Percentiles rank a stretch among this genome's conserved stretches.
phyloP scores from a whole-genome alignment of 495 filamentous ascomycete genomes.

The Thermochaetoides thermophila region DNA sequence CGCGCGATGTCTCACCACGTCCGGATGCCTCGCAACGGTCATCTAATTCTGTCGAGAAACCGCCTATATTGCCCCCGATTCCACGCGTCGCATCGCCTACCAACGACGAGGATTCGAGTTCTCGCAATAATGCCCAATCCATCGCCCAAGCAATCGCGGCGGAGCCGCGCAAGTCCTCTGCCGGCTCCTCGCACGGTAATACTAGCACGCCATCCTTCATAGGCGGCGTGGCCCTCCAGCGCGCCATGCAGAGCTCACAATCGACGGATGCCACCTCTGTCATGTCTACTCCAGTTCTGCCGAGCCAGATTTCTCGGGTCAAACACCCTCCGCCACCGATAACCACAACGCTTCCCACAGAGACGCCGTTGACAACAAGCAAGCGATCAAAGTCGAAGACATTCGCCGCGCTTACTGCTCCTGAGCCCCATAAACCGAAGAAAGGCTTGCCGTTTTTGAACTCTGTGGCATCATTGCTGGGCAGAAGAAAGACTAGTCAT shows the following conservation, averaged over 20 bases:
- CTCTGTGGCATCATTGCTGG: conserved; percentile 30
- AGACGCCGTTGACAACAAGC: conserved; percentile 11
- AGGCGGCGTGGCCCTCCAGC: conserved; percentile 25
- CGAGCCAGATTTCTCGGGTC: conserved; percentile 13
- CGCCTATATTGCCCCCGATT: conserved; percentile 33
- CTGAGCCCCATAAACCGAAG: conserved; percentile 27
- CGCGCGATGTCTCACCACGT: conserved; percentile 23
- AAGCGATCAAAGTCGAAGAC: conserved; percentile 21
- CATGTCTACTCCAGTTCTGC: conserved; percentile 6
- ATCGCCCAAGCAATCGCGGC: too few relatives aligned
- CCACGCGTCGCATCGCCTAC: conserved; percentile 29
- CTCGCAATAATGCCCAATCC: conserved; percentile 7
- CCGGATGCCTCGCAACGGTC: conserved; percentile 27
- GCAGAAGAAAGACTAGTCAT: conserved; percentile 28
- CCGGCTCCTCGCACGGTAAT: conserved; percentile 13
- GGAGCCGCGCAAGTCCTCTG: conserved; percentile 15
- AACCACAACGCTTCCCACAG: conserved; percentile 10
- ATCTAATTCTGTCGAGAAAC: conserved; percentile 19
- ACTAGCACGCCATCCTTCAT: conserved; percentile 20
- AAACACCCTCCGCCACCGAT: conserved; percentile 20
- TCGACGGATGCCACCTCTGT: conserved; percentile 12
- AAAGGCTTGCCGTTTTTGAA: conserved; percentile 38
- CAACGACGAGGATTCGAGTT: conserved; percentile 8
- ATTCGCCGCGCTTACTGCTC: conserved; percentile 25
- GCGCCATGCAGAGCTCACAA: conserved; percentile 10